Evolutionary conservation across 1,284 basidiomycete genomes (phyloP).

Genomic region (Testicularia cyperi): DNA sequence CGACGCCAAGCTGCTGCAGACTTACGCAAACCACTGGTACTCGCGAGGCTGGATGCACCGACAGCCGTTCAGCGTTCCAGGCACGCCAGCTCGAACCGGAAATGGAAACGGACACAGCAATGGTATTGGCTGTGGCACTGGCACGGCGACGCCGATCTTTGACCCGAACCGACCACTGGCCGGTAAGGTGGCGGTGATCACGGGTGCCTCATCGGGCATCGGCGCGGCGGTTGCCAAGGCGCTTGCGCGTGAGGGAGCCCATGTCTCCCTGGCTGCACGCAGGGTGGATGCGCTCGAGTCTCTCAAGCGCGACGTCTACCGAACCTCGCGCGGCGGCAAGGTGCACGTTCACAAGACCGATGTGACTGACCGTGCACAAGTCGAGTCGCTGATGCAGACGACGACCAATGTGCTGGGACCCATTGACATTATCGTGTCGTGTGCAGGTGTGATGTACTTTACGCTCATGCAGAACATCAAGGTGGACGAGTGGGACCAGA

Average conservation of each 20-base stretch:
- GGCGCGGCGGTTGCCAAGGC: constrained; percentile 58
- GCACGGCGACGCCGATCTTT: constrained; percentile 14
- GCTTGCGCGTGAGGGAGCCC: constrained; percentile 35
- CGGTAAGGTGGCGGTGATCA: constrained; percentile 60
- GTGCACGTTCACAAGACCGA: constrained; percentile 49
- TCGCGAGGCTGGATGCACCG: constrained; percentile 55
- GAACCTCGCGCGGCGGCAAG: constrained; percentile 5
- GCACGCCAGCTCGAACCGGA: no score
- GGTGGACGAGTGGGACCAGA: constrained; percentile 54
- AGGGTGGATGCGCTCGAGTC: constrained; percentile 30
- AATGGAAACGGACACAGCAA: no score
- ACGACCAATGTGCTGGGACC: constrained; percentile 39
- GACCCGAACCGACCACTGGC: constrained; percentile 32
- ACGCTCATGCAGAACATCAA: constrained; percentile 56
- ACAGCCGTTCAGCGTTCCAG: constrained; percentile 27
- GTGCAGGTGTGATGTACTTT: constrained; percentile 59
- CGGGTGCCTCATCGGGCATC: constrained; percentile 61
- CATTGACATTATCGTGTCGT: constrained; percentile 52
- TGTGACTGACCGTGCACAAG: constrained; percentile 46
- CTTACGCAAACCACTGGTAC: constrained; percentile 55
- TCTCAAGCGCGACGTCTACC: constrained; percentile 12
- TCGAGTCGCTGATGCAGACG: constrained; percentile 41
- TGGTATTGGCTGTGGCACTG: constrained; percentile 6
- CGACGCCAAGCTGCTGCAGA: constrained; percentile 49
- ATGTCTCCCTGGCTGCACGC: constrained; percentile 41